These are phyloP conservation scores for Neurospora sp. DNA, from an alignment of 495 filamentous ascomycete genomes.

Conservation along the genomic window DNA sequence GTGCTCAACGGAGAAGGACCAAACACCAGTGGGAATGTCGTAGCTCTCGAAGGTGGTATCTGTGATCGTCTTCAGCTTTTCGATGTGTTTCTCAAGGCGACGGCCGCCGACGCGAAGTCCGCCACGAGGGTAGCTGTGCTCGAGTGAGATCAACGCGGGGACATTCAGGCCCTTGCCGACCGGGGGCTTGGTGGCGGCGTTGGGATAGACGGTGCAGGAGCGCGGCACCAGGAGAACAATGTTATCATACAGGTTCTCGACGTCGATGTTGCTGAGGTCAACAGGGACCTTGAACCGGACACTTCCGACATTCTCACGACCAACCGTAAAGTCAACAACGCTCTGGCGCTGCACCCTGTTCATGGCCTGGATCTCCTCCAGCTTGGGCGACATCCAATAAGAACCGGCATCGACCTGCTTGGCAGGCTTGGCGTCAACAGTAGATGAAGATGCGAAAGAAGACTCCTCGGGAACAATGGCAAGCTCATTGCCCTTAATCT, in stretches of 20 bases:
- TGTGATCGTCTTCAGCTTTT: conserved; percentile 58
- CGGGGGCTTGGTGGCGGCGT: conserved; percentile 61
- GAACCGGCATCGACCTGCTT: conserved; percentile 53
- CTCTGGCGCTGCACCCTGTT: conserved; percentile 59
- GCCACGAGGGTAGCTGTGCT: conserved; percentile 82
- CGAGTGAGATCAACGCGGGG: conserved; percentile 70
- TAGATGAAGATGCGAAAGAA: conserved; percentile 23
- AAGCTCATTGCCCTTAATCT: conserved; percentile 65
- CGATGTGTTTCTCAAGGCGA: conserved; percentile 68
- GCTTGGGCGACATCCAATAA: conserved; percentile 77
- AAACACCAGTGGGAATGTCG: conserved; percentile 65
- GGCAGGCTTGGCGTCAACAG: conserved; percentile 8
- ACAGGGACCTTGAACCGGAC: conserved; percentile 74
- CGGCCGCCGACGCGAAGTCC: conserved; percentile 18
- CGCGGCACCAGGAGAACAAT: conserved; percentile 68
- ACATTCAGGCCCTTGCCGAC: conserved; percentile 85
- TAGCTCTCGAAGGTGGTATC: conserved; percentile 78
- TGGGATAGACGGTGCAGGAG: conserved; percentile 77
- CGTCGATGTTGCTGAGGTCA: conserved; percentile 60
- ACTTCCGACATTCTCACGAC: conserved; percentile 67
- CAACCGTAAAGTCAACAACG: conserved; percentile 65
- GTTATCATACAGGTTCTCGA: conserved; percentile 59
- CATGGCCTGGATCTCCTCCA: conserved; percentile 64
- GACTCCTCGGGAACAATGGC: conserved; percentile 68
- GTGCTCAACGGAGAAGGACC: conserved; percentile 86